Evolutionary conservation across 768 basidiomycete genomes (phyloP), one percentile per base, ranked within the genome.

Genomic region (Kwoniella europaea): DNA sequence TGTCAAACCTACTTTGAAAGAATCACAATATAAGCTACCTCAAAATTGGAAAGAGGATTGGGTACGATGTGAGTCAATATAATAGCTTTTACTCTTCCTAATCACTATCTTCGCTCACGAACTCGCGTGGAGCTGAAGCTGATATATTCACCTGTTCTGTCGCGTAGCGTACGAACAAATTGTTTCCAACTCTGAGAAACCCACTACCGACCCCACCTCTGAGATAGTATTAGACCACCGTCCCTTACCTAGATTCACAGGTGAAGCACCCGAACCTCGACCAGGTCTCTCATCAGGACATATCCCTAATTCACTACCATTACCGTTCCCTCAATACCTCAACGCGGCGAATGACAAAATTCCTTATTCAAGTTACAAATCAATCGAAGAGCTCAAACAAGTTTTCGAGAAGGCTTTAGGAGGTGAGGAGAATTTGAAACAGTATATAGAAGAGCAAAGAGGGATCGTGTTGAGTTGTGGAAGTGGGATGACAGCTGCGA

Each of bases 401-500:
- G 89, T 87, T 41, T 84, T 98, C 46, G 86, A 87, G 46, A 83
- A 87, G n/a, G 87, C 88, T 18, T 83, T 97, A 42, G 92, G 93
- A 42, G 75, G 82, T 65, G 82, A 87, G 68, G 86, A 88, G n/a
- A 60, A 61, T 27, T 78, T 81, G 35, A 83, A 88, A n/a, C 80
- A 86, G 53, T 85, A 95, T 10, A 84, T 91, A 56, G 82, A 86
- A 12, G 92, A 91, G 18, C 84, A 89, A 71, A 86, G 87, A 63
- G 80, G 86, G 22, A 88, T 95, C 41, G 87, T 90, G 5, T 89
- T 91, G 13, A 91, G 87, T 69, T 99, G 96, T 85, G 96, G 96
- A 62, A 96, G 93, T 79, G 96, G 96, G 55, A 98, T 99, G 96
- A 97, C 95, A n/a, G 96, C 96, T 12, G 92, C 88, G 3, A 86